phyloP scores from a whole-genome alignment of 2,329 filamentous ascomycete species.

The Fusarium buharicum region DNA sequence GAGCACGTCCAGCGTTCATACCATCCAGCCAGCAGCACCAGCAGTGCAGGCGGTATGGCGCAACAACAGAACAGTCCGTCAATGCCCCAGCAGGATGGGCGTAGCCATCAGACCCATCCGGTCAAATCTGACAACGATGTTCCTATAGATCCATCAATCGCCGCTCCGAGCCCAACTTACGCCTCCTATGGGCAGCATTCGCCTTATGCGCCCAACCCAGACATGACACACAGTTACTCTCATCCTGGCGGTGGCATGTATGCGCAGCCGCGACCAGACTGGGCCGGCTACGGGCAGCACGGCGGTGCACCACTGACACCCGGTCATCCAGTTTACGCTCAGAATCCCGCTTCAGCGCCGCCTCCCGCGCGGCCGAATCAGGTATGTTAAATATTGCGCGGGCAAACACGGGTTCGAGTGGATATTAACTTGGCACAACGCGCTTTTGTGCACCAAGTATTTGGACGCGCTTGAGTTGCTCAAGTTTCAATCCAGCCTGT shows the following conservation, averaged over 20 bases:
- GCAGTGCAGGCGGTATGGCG: constrained; percentile 85
- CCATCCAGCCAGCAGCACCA: constrained; percentile 79
- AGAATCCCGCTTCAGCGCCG: constrained; percentile 65
- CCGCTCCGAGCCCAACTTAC: constrained; percentile 91
- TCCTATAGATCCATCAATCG: constrained; percentile 99
- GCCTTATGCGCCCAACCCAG: constrained; percentile 84
- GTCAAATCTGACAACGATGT: constrained; percentile 95
- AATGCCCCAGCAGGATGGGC: constrained; percentile 83
- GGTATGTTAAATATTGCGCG: constrained; percentile 58
- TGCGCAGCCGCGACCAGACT: constrained; percentile 77
- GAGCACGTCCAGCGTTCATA: constrained; percentile 89
- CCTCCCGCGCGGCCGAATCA: constrained; percentile 67
- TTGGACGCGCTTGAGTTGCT: constrained; percentile 3
- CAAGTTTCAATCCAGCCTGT: constrained; percentile 1
- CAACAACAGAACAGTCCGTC: constrained; percentile 98
- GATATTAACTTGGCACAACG: neutral
- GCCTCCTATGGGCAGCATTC: constrained; percentile 80
- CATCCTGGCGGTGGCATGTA: constrained; percentile 73
- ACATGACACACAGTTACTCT: constrained; percentile 83
- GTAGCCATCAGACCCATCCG: constrained; percentile 79
- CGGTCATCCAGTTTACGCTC: constrained; percentile 65
- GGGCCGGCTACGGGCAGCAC: constrained; percentile 72
- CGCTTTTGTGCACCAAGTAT: too few relatives aligned
- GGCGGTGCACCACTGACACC: constrained; percentile 59
- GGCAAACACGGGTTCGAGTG: constrained; percentile 23